phyloP scores from a whole-genome alignment of 1,284 basidiomycete genomes.

The Austroboletus novae-zelandiae region DNA sequence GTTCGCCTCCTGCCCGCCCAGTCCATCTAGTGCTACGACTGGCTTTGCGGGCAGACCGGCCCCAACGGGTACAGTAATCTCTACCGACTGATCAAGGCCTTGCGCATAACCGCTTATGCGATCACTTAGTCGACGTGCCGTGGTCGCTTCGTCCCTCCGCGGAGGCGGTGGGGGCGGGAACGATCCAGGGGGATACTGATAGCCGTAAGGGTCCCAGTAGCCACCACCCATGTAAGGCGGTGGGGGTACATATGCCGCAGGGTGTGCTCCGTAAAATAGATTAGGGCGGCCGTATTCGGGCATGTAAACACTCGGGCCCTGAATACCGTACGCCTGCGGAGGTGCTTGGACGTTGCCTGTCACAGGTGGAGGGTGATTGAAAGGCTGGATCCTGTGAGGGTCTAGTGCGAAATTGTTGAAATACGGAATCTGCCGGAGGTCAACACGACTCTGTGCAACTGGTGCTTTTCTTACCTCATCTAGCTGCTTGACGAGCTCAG shows the following conservation, averaged over 20 bases:
- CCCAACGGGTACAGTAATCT: slow-evolving; percentile 52
- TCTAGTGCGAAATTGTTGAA: slow-evolving; percentile 94
- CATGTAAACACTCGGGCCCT: slow-evolving; percentile 52
- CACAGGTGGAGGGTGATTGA: slow-evolving; percentile 68
- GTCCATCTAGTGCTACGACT: slow-evolving; percentile 55
- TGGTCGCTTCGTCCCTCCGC: slow-evolving; percentile 56
- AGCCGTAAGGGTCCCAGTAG: slow-evolving; percentile 57
- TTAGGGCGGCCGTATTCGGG: slow-evolving; percentile 43
- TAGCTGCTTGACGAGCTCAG: slow-evolving; percentile 74
- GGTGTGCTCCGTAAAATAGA: slow-evolving; percentile 45
- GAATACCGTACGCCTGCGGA: slow-evolving; percentile 77
- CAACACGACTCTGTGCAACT: slow-evolving; percentile 14
- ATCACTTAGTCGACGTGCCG: slow-evolving; percentile 66
- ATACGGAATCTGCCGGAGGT: slow-evolving; percentile 64
- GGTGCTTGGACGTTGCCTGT: slow-evolving; percentile 65
- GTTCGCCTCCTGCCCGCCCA: slow-evolving; percentile 33
- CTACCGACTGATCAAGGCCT: slow-evolving; percentile 44
- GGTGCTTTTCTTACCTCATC: slow-evolving; percentile 57
- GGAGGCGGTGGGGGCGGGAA: slow-evolving; percentile 38
- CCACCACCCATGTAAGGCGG: slow-evolving; percentile 45
- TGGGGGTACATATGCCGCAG: slow-evolving; percentile 39
- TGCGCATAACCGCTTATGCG: slow-evolving; percentile 71
- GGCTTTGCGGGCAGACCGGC: slow-evolving; percentile 79
- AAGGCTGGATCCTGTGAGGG: slow-evolving; percentile 87
- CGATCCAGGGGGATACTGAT: slow-evolving; percentile 35